These are phyloP conservation scores for Penicillium cinerascens DNA, from an alignment of 495 filamentous ascomycete species.

Conservation along the genomic window DNA sequence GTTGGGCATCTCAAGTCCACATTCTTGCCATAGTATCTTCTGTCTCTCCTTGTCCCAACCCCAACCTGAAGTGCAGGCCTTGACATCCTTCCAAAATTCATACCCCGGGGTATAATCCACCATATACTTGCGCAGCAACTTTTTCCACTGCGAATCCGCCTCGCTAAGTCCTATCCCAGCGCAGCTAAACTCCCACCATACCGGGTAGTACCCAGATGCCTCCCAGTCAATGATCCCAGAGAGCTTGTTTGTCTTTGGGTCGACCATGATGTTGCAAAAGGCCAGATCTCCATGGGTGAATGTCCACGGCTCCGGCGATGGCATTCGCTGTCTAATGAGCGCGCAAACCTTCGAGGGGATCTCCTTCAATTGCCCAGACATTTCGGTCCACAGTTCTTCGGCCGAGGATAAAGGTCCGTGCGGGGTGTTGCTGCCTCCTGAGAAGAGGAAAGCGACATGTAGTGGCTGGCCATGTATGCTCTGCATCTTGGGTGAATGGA, in stretches of 20 bases:
- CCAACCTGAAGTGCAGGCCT: too few species aligned
- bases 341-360: conserved; percentile 17
- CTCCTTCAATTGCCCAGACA: conserved; percentile 17
- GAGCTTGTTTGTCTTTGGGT: conserved; percentile 13
- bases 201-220: conserved; percentile 27
- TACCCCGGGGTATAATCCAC: not conserved
- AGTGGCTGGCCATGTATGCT: conserved; percentile 16
- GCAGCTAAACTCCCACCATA: conserved; percentile 32
- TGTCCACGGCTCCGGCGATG: conserved; percentile 25
- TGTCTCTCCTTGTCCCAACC: too few species aligned
- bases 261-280: conserved; percentile 27
- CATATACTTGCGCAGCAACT: not conserved
- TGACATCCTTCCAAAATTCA: not conserved
- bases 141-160: not conserved
- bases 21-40: too few species aligned
- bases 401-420: conserved; percentile 28
- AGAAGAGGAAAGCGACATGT: conserved; percentile 14
- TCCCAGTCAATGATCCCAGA: conserved; percentile 36
- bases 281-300: conserved; percentile 37
- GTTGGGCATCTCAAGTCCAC: too few species aligned
- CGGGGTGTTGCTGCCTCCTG: not conserved
- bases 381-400: conserved; percentile 30
- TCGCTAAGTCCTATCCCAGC: not conserved
- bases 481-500: conserved; percentile 26
- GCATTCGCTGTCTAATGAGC: conserved; percentile 23